phyloP scores from a whole-genome alignment of 2,329 filamentous ascomycete species.

The Chaetothyriales sp. region DNA sequence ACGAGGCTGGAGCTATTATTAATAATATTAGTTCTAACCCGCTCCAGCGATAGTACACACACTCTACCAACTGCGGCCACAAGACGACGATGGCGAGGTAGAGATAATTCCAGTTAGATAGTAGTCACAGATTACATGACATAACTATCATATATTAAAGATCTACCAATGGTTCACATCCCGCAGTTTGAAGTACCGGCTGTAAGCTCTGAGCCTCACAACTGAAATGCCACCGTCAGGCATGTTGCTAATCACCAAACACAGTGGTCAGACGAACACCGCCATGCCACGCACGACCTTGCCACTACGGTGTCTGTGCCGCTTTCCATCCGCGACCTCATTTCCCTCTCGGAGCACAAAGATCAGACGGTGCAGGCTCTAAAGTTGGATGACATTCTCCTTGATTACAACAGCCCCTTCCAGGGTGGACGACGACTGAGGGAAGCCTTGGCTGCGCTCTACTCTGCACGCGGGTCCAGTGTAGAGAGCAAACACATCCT shows the following conservation, averaged over 20 bases:
- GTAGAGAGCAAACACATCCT: conserved; percentile 50
- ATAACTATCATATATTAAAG: neutral
- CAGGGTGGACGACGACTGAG: conserved; percentile 18
- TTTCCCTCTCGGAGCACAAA: conserved; percentile 36
- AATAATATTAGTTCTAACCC: no score
- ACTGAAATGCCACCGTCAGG: neutral
- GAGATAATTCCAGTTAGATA: neutral
- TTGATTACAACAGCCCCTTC: conserved; percentile 18
- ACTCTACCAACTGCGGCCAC: no score
- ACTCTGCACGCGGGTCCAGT: conserved; percentile 33
- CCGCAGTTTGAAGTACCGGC: conserved; percentile 47
- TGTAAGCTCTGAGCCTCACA: conserved; percentile 26
- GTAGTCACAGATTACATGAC: neutral
- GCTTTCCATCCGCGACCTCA: conserved; percentile 54
- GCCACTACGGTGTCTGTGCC: conserved; percentile 67
- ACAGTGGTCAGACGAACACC: conserved; percentile 8
- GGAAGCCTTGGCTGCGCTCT: conserved; percentile 20
- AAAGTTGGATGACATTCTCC: conserved; percentile 14
- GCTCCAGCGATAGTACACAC: no score
- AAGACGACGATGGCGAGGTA: no score
- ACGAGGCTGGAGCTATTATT: no score
- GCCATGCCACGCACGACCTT: conserved; percentile 39
- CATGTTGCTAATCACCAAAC: neutral
- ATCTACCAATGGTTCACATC: conserved; percentile 30
- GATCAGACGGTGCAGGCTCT: conserved; percentile 14